Base-by-base conservation (phyloP, 2,329 filamentous ascomycete species). In the Trichoderma brevicompactum region DNA sequence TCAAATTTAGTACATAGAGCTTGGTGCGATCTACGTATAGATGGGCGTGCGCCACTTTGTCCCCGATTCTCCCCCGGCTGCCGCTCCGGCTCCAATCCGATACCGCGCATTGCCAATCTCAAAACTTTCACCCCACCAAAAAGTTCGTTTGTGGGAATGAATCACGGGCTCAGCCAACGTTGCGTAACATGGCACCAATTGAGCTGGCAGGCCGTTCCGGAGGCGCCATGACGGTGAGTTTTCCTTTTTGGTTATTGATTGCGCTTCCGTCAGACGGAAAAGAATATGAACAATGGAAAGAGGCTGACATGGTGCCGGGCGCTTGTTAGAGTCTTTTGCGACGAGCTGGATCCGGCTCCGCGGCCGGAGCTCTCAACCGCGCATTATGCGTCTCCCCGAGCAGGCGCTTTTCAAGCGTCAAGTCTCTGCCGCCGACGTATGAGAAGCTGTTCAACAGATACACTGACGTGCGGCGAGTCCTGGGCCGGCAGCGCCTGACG, bases 401-500 rank as follows among this genome's bases (percentile, higher is more conserved):
- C 76, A 55, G 68, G 69, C 12, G 44, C 58, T 79, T 80, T 67
- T 82, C 80, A 52, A 78, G 76, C 55, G 76, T 74, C 66, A 74
- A 77, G 63, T 74, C 78, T 12, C 79, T 85, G 48, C 81, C 84
- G 17, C 91, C 92, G 53, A 92, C 92, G 34, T 97, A 97, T 79
- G 84, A 89, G 71, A 93, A 89, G 78, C 90, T 97, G 59, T 85
- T 94, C 75, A 85, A 85, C 73, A 91, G 89, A 72, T 89, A 97
- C 68, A 83, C 87, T 68, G 83, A 92, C 74, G 94, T 97, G 38
- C 84, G 85, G 61, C 85, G 86, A 62, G 86, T 96, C 9, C 85
- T 97, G 40, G 90, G 89, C 55, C 72, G 79, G 66, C 81, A 82
- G 70, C 81, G 83, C 64, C 86, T 99, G 66, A 97, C 94, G 2